phyloP scores from a whole-genome alignment of 768 basidiomycete genomes.

The Brasilioporus rufonigricans region DNA sequence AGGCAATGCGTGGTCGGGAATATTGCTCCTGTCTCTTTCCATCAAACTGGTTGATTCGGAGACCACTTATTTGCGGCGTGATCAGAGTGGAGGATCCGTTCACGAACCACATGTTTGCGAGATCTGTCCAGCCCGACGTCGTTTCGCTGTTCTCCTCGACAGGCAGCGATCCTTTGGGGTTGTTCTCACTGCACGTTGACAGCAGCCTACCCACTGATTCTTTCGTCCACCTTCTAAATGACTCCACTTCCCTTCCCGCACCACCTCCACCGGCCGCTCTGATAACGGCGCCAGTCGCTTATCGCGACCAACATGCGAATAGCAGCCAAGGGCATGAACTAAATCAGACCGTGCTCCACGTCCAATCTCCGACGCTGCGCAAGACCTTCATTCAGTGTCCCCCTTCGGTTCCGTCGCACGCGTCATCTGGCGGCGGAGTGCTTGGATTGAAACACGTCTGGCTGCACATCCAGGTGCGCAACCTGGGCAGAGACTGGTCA shows the following conservation, averaged over 20 bases:
- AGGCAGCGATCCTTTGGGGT: constrained; percentile 53
- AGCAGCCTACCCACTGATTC: constrained; percentile 57
- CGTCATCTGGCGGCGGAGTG: constrained; percentile 20
- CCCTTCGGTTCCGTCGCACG: constrained; percentile 23
- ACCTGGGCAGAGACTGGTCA: constrained; percentile 65
- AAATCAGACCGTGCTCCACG: constrained; percentile 69
- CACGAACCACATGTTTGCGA: constrained; percentile 45
- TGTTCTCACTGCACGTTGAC: constrained; percentile 53
- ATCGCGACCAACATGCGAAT: constrained; percentile 27
- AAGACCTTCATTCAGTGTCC: constrained; percentile 71
- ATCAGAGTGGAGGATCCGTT: constrained; percentile 16
- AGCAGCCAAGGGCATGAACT: constrained; percentile 39
- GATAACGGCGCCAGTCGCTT: constrained; percentile 40
- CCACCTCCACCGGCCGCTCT: constrained; percentile 47
- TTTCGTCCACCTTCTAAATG: constrained; percentile 61
- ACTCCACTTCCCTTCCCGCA: constrained; percentile 46
- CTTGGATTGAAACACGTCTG: constrained; percentile 68
- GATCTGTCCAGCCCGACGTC: constrained; percentile 56
- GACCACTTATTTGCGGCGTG: constrained; percentile 13
- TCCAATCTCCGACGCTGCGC: constrained; percentile 72
- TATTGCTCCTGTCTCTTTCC: background rate
- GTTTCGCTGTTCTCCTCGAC: constrained; percentile 80
- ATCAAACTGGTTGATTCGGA: constrained; percentile 14
- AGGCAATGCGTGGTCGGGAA: background rate
- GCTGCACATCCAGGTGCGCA: constrained; percentile 74